A percentile compares a stretch with the other conserved stretches of the same genome.
Evolutionary conservation across 148 eudicot genomes (phyloP).

Genomic region (Nepenthes gracilis): DNA sequence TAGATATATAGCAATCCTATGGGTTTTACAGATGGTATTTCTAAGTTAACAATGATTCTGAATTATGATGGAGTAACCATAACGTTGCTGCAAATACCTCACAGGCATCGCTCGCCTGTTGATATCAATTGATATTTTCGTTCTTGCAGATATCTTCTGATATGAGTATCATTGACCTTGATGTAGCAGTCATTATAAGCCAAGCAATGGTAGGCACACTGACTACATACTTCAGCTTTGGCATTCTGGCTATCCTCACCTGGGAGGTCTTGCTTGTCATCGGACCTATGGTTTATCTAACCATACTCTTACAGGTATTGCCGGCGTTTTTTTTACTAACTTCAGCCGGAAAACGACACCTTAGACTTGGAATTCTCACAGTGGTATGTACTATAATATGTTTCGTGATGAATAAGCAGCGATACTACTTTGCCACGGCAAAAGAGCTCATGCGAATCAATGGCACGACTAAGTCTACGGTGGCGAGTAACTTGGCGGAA

Average conservation of each 20-base stretch:
- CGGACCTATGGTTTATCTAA: conserved; percentile 34
- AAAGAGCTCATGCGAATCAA: conserved; percentile 57
- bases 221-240: conserved; percentile 29
- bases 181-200: conserved; percentile 23
- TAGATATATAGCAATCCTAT: no score
- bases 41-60: neutral
- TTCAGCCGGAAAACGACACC: no score
- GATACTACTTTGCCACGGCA: conserved; percentile 38
- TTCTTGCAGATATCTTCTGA: conserved; percentile 43
- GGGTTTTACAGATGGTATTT: no score
- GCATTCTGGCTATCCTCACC: conserved; percentile 34
- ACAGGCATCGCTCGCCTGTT: neutral
- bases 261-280: conserved; percentile 48
- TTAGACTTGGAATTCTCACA: no score
- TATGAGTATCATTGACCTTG: conserved; percentile 43
- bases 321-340: neutral
- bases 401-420: conserved; percentile 16
- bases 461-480: conserved; percentile 51
- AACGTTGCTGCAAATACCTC: neutral
- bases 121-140: neutral
- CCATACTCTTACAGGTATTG: conserved; percentile 40
- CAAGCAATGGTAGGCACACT: conserved; percentile 22
- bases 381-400: neutral
- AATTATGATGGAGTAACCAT: neutral
- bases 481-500: conserved; percentile 49